Evolutionary conservation across 768 basidiomycete genomes (phyloP).

Genomic region (Tephrocybe rancida): DNA sequence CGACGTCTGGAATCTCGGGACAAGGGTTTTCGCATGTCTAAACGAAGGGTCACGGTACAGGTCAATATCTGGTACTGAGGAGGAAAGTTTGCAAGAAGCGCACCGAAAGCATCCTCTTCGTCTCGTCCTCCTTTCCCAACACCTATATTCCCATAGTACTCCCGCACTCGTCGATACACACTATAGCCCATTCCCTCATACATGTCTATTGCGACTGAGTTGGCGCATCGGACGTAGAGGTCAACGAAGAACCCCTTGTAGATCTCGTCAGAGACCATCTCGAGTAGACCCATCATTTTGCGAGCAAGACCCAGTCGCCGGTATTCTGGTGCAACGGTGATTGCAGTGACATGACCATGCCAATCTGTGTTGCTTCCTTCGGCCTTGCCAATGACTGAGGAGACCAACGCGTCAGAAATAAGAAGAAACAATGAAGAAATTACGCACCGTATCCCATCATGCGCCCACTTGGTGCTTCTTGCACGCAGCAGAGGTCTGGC

Average conservation of each 20-base stretch:
- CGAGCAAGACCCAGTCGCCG: constrained; percentile 86
- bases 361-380: constrained; percentile 77
- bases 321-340: constrained; percentile 94
- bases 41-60: not conserved
- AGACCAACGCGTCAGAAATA: not conserved
- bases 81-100: constrained; percentile 28
- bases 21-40: constrained; percentile 76
- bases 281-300: constrained; percentile 85
- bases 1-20: constrained; percentile 61
- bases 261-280: constrained; percentile 78
- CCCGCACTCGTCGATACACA: constrained; percentile 87
- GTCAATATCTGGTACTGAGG: not conserved
- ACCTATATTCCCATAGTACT: constrained; percentile 85
- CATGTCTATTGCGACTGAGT: constrained; percentile 82
- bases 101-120: constrained; percentile 92
- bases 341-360: constrained; percentile 94
- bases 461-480: constrained; percentile 78
- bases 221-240: constrained; percentile 91
- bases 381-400: constrained; percentile 84
- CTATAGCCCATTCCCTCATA: constrained; percentile 94
- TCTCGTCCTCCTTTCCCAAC: constrained; percentile 76
- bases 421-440: constrained; percentile 7
- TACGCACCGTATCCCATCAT: constrained; percentile 92
- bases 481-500: constrained; percentile 88
- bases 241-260: constrained; percentile 93